Evolutionary conservation across 345 rosid species (phyloP), one percentile per base, ranked within the genome.

Genomic region (Schrenkiella parvula): DNA sequence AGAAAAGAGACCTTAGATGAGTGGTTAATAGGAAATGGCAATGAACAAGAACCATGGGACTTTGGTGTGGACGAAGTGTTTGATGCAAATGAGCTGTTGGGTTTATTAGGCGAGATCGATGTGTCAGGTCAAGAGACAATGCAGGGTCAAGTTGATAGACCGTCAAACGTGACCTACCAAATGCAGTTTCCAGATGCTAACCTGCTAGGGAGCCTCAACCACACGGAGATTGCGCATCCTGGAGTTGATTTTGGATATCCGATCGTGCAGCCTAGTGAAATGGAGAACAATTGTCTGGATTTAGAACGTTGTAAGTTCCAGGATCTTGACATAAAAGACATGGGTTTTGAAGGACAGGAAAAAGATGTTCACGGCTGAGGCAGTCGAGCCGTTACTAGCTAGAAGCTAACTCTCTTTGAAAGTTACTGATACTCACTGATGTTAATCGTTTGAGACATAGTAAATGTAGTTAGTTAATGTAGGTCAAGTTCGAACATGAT

Each of bases 41-140:
- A 15, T 39, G 67, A 70, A 35, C 66, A 55, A 19, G 67, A 56
- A 26, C 51, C 71, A 50, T 75, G 64, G 43, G 25, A 48, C 9
- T 68, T 78, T 51, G 10, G 78, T 1, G 22, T 57, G 53, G 90
- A 82, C 7, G 88, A 91, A 38, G 35, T 83, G 66, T 87, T 91
- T 44, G 92, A 86, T 56, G 70, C 83, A 18, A 84, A 89, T 31
- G 90, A 91, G 64, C 66, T 91, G 52, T 43, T 89, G 55, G 64
- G 72, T 22, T n/a, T 66, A 0, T 8, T 85, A 12, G 84, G 80
- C 19, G 66, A 60, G 0, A 18, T 53, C 58, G 77, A 82, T 23
- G 42, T 42, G 17, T 9, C 68, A 19, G 15, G 56, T 32, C 69
- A 35, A 34, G 70, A 60, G 25, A 66, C 43, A 21, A 39, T 2